These are phyloP conservation scores for Cladochytrium replicatum DNA, from an alignment of 192 early-diverging fungal species.

Conservation along the genomic window DNA sequence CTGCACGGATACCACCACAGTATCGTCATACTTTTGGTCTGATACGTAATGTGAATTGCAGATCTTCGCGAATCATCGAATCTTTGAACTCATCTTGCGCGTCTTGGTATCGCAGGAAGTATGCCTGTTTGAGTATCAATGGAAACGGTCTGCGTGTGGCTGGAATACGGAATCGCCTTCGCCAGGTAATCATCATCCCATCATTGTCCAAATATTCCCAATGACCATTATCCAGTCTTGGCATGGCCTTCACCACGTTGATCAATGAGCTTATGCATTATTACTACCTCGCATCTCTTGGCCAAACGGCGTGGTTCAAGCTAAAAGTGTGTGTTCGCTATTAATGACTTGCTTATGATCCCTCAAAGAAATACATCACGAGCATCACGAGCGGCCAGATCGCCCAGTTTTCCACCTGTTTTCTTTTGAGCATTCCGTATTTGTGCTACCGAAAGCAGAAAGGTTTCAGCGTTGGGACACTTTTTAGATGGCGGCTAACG, in stretches of 20 bases:
- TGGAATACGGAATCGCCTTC: conserved; percentile 30
- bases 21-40: conserved; percentile 44
- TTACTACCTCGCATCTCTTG: conserved; percentile 30
- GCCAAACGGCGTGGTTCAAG: conserved; percentile 38
- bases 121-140: no score
- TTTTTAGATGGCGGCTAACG: no score
- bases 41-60: no score
- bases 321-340: conserved; percentile 9
- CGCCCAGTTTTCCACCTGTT: conserved; percentile 32
- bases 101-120: no score
- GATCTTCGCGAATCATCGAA: no score
- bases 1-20: conserved; percentile 45
- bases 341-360: neutral
- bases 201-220: neutral
- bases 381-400: conserved; percentile 36
- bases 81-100: no score
- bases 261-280: conserved; percentile 46
- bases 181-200: conserved; percentile 4
- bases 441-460: conserved; percentile 29
- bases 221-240: conserved; percentile 1
- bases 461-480: conserved; percentile 17
- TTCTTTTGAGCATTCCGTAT: conserved; percentile 28
- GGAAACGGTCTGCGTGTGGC: conserved; percentile 39
- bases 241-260: conserved; percentile 35
- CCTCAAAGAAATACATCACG: conserved; percentile 30